A percentile compares a stretch with the other conserved stretches of the same genome.
Conservation (phyloP, 352 stramenopile genomes). For the Pythium myriotylum region DNA sequence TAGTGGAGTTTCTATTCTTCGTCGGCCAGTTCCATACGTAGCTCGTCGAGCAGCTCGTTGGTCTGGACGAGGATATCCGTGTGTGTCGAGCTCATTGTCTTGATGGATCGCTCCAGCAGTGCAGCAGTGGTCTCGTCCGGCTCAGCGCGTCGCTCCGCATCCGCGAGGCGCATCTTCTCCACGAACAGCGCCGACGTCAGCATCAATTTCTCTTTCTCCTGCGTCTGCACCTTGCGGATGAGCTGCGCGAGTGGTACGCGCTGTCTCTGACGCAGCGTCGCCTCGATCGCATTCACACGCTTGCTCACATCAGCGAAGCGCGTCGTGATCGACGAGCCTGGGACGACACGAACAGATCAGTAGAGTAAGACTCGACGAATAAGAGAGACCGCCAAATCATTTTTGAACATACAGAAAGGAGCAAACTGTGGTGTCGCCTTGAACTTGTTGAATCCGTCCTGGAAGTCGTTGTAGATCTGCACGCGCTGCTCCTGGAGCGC, state of each 20-base stretch:
- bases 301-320: conserved; percentile 69
- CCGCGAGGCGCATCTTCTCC: conserved; percentile 75
- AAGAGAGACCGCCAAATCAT: too few species aligned
- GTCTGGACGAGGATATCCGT: conserved; percentile 67
- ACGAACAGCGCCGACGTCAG: conserved; percentile 78
- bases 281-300: conserved; percentile 72
- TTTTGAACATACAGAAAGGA: conserved; percentile 61
- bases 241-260: conserved; percentile 46
- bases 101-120: conserved; percentile 69
- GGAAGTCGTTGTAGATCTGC: conserved; percentile 71
- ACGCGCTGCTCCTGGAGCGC: conserved; percentile 65
- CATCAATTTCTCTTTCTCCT: conserved; percentile 87
- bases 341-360: not conserved
- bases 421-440: conserved; percentile 68
- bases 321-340: conserved; percentile 62
- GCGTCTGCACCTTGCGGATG: conserved; percentile 70
- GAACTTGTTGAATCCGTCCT: conserved; percentile 63
- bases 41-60: conserved; percentile 80
- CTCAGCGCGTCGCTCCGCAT: conserved; percentile 41
- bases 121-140: conserved; percentile 45
- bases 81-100: conserved; percentile 55
- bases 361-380: too few species aligned
- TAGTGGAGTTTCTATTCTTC: conserved; percentile 5
- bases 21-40: conserved; percentile 59
- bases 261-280: conserved; percentile 36